Base-by-base conservation (phyloP, 2,329 filamentous ascomycete genomes). In the Hymenoscyphus salicellus region DNA sequence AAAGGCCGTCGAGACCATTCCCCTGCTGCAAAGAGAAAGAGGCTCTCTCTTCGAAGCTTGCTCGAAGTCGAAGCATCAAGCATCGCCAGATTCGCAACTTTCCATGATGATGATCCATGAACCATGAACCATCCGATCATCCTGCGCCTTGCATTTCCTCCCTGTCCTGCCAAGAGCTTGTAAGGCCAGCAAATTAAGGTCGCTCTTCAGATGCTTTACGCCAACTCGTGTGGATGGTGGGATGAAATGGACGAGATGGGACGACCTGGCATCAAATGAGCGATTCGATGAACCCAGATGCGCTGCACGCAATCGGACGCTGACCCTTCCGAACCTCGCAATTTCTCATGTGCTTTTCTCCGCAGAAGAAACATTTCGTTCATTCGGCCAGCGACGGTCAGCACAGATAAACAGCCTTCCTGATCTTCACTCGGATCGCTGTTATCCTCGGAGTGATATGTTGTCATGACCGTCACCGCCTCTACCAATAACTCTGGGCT, bases 231-330 rank as follows among this genome's bases (percentile, higher is more conserved):
- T 41, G 58, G 59, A 61, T 52, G 43, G 36, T 32, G 36, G 36
- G 32, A 55, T 65, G 63, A 46, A 60, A 65, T 43, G 60, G 23
- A 38, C 52, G 10, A 49, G 43, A 20, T 49, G 43, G 43, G 43
- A 49, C 43, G 43, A 49, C n/a, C 20, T 49, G 20, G 8, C 11
- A 52, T 52, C 46, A 52, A 52, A 49, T 11, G 43, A 49, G 30
- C 28, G 56, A 38, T 23, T 30, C 26, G 61, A 61, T n/a, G 58
- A 65, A 65, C 58, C 32, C 16, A 28, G 28, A 33, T 55, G 33
- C 58, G 56, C 63, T 65, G 63, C 60, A 61, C 60, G 61, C 49
- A 65, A 65, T 63, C 61, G 60, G 64, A 60, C 60, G 46, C 30
- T 63, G 38, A 41, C 64, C 61, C 64, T 65, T 65, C 64, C 61